These are phyloP conservation scores for Cystobasidium onofrii DNA, from an alignment of 768 basidiomycete species.

Conservation along the genomic window DNA sequence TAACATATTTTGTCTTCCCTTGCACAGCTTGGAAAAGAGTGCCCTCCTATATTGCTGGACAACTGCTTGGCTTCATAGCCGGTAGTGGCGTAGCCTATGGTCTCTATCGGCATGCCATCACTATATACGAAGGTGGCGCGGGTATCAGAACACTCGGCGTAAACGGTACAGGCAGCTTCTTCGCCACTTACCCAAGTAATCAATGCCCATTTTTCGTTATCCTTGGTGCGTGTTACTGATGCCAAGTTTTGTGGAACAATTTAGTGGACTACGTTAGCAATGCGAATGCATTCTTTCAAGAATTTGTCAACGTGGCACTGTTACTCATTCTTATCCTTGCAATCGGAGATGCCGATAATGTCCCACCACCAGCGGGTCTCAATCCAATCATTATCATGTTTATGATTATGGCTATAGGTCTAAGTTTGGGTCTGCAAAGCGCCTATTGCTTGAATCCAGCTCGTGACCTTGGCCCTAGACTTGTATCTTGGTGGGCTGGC, in stretches of 20 bases:
- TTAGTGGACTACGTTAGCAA: conserved; percentile 8
- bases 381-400: conserved; percentile 22
- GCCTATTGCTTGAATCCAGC: conserved; percentile 15
- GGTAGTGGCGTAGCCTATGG: conserved; percentile 6
- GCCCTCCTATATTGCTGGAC: neutral
- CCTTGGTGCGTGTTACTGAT: neutral
- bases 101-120: conserved; percentile 10
- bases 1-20: neutral
- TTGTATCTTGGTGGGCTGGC: conserved; percentile 17
- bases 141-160: conserved; percentile 10
- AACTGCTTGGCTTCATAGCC: conserved; percentile 17
- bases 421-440: conserved; percentile 14
- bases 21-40: conserved; percentile 18
- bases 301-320: conserved; percentile 1
- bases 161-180: conserved; percentile 5
- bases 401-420: conserved; percentile 2
- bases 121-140: neutral
- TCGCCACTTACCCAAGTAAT: conserved; percentile 17
- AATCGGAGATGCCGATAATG: conserved; percentile 10
- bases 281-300: conserved; percentile 20
- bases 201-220: neutral
- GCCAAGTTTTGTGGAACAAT: too few species aligned
- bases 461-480: conserved; percentile 24
- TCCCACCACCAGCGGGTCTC: neutral
- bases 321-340: conserved; percentile 9